Base-by-base conservation (phyloP, 2,329 filamentous ascomycete genomes). In the Scleromitrula shiraiana region DNA sequence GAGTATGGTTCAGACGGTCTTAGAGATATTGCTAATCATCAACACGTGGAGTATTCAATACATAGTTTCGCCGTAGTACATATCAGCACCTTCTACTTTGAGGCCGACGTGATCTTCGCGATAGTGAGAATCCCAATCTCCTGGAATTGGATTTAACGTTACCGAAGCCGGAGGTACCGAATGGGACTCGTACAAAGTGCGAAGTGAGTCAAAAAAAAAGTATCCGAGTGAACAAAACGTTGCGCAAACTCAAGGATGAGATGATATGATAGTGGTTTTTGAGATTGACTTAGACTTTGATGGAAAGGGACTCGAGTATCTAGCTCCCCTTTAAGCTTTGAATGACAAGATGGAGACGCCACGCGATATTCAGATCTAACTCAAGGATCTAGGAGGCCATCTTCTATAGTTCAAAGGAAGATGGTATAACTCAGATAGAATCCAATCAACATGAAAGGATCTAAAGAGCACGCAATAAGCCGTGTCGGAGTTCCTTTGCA, bases 251-350 rank as follows among this genome's bases (percentile, higher is more conserved):
- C 12, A 32, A 42, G 19, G 10, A 27, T 23, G 20, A 40, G 33
- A 27, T n/a, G n/a, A n/a, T n/a, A n/a, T 22, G 24, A 43, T 49
- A 23, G 20, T 42, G 38, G 10, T 23, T 29, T 37, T 33, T 37
- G 27, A 23, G 38, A 37, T 41, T 42, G 9, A 26, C 43, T 32
- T 41, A 50, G 29, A 50, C 24, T 41, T 46, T 41, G 49, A 23
- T 33, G 30, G 47, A 35, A 43, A n/a, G 39, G 9, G 26, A 41
- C 33, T 53, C 48, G 44, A 53, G 47, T 49, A 47, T 44, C 47
- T 53, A 51, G 50, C 50, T 52, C 33, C 42, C n/a, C 47, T 51
- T 52, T 51, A 55, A 54, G 46, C 49, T 56, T 54, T 51, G 47
- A 51, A 50, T 53, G 46, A 54, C 33, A 36, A 36, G 35, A 19